Evolutionary conservation across 805 yeast species (phyloP), one percentile per base, ranked within the genome.

Genomic region (Ogataea nitratoaversa): DNA sequence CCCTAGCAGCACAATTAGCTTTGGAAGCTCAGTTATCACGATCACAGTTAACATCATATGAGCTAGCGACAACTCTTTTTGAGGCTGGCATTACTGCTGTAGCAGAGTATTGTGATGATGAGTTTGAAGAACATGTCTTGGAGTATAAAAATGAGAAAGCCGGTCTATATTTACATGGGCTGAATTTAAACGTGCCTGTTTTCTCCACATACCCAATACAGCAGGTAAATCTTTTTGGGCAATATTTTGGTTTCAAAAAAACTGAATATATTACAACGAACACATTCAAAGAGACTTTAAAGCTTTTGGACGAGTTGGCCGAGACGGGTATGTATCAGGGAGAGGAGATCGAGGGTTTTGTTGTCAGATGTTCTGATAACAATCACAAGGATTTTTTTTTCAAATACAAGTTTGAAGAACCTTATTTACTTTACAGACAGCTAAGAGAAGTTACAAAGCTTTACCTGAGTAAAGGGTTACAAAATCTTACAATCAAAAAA

Each of bases 341-440:
- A 2, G 66, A 70, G 29, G 96, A 88, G 48, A 74, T 86, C 7
- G 99, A 93, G 64, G 99, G 99, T 0, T 93, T 91, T 66, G 99
- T 93, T 1, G 70, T 93, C 4, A 71, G 99, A 40, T 78, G 90
- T 51, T 69, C 72, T 34, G 42, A 50, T 7, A 47, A 44, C 14
- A 44, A 35, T 20, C 46, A 34, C 0, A 43, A 44, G 18, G 85
- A 81, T 47, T 88, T 74, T 53, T 86, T 91, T 62, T 93, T 89
- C 76, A 93, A 93, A 63, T 93, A 69, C 67, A 93, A 93, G 62
- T 93, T 93, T 60, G 95, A 89, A 50, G 95, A 93, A 63, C 99
- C 99, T 0, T 93, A 93, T 57, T 65, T 89, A 33, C 73, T 93
- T 73, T 93, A 89, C 60, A 72, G 99, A 43, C 86, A 84, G 52